Evolutionary conservation across 2,329 filamentous ascomycete species (phyloP).

Genomic region (Claviceps lovelessii): DNA sequence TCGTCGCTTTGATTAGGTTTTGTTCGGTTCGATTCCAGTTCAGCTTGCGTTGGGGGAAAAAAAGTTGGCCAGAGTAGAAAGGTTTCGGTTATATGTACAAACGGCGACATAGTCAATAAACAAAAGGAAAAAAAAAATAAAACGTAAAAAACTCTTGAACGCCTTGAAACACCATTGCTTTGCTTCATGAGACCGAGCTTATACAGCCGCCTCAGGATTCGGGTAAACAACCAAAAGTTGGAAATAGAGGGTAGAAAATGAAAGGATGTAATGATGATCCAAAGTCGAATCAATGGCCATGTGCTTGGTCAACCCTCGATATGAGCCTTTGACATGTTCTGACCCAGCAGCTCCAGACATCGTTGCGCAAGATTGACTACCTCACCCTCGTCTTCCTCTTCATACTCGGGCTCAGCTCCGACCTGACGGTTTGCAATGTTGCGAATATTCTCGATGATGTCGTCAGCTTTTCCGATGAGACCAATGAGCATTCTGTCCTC

Average conservation of each 20-base stretch:
- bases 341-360: slow-evolving; percentile 74
- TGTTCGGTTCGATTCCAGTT: not conserved
- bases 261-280: not conserved
- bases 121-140: not conserved
- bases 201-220: not conserved
- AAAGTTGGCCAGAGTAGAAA: not conserved
- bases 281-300: not conserved
- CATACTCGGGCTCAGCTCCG: slow-evolving; percentile 73
- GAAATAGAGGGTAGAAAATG: not conserved
- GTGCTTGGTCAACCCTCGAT: slow-evolving; percentile 54
- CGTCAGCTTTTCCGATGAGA: slow-evolving; percentile 76
- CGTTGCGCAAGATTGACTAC: slow-evolving; percentile 82
- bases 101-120: not conserved
- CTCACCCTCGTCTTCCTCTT: slow-evolving; percentile 83
- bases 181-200: not conserved
- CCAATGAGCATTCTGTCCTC: slow-evolving; percentile 82
- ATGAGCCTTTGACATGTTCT: slow-evolving; percentile 60
- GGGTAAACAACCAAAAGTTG: not conserved
- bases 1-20: not conserved
- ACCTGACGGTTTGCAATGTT: slow-evolving; percentile 80
- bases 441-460: slow-evolving; percentile 84
- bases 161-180: slow-evolving; percentile 3
- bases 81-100: not conserved
- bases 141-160: not conserved
- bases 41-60: not conserved